Evolutionary conservation across 495 filamentous ascomycete genomes (phyloP), one percentile per base, ranked within the genome.

Genomic region (Neurospora pannonica): DNA sequence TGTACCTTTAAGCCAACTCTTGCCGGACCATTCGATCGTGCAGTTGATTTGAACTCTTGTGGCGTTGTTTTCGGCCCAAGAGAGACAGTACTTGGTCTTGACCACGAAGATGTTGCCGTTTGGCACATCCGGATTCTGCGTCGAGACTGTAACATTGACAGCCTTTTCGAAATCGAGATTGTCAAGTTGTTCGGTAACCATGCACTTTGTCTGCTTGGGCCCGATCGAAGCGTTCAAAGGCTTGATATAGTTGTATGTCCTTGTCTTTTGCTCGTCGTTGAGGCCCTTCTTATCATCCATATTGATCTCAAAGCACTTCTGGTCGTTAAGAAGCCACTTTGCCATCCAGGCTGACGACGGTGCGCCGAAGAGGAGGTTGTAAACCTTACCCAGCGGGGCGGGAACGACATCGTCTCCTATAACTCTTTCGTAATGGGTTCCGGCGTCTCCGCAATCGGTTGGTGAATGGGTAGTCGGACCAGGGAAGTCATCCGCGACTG

Each of bases 1-100:
- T 74, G 38, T 88, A 97, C 95, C 93, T 85, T 97, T 98, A 46
- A 98, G 81, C 96, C 97, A 99, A 84, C 94, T 97, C 86, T 99
- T 99, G 72, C 96, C 95, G 0, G 92, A 90, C 96, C 96, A 99
- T 79, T 98, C 96, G 70, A 98, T 92, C 0, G 90, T 91, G 81
- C 93, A 97, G 73, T 90, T 97, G 82, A 94, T 90, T 36, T 95
- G 86, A 37, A 99, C 83, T 39, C 93, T 88, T 0, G 97, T 99
- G 34, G 90, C 84, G 76, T 97, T 97, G 72, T 89, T 90, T 38
- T 96, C 86, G 3, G 90, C 94, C 96, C 96, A 99, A 48, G 91
- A 93, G 9, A 99, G 87, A 75, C 97, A 97, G 76, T 98, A 98
- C 79, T 92, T 93, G 2, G 97, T 98, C 83, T 97, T 98, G 36